A percentile compares a stretch with the other conserved stretches of the same genome.
These are phyloP conservation scores for Ophiocordyceps camponoti-saundersi DNA, from an alignment of 2,329 filamentous ascomycete genomes.

Conservation along the genomic window DNA sequence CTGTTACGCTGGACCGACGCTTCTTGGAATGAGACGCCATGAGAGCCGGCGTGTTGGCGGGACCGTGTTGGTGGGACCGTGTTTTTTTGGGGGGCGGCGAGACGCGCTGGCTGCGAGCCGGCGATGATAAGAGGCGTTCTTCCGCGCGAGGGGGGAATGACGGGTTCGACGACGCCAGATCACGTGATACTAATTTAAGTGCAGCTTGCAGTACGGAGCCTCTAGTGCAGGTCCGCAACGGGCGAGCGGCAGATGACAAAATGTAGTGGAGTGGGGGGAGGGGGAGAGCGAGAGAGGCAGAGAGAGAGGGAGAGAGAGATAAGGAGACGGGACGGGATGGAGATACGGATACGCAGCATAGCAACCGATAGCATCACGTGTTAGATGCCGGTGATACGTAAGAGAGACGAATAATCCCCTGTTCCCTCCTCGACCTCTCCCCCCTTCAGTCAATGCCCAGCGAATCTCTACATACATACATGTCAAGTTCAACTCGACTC, in stretches of 20 bases:
- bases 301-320: neutral
- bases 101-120: neutral
- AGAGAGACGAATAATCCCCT: no score
- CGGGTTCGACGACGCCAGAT: neutral
- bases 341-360: neutral
- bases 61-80: no score
- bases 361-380: neutral
- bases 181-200: no score
- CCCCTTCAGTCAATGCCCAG: no score
- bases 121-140: neutral
- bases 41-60: neutral
- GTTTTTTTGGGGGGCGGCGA: neutral
- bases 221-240: no score
- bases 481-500: neutral
- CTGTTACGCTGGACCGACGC: constrained; percentile 15
- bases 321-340: neutral
- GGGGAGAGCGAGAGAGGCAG: neutral
- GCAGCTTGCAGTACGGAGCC: no score
- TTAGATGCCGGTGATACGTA: neutral
- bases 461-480: no score
- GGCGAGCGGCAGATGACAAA: no score
- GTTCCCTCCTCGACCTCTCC: no score
- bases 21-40: constrained; percentile 16
- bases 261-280: no score
- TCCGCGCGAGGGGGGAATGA: no score